phyloP scores from a whole-genome alignment of 805 yeast genomes.

The Sungouiella thailandica region DNA sequence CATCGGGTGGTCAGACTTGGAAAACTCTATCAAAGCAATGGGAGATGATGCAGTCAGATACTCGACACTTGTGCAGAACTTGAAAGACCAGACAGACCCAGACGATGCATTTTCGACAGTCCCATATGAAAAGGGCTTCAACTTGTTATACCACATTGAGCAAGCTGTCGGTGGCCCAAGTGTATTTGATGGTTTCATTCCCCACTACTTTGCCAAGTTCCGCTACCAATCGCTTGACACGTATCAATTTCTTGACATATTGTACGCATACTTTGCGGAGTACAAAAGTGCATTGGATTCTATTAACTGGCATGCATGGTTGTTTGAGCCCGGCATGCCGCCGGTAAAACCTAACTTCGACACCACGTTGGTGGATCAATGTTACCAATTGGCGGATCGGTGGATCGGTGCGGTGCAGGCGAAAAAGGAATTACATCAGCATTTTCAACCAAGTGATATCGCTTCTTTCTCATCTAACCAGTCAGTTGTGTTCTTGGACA shows the following conservation, averaged over 20 bases:
- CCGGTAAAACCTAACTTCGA: constrained; percentile 75
- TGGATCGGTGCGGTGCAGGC: constrained; percentile 48
- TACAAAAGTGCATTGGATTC: constrained; percentile 51
- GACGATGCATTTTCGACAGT: constrained; percentile 86
- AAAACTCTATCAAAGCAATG: constrained; percentile 61
- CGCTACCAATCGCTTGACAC: constrained; percentile 73
- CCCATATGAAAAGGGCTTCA: constrained; percentile 89
- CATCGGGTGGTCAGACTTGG: constrained; percentile 84
- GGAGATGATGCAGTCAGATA: constrained; percentile 48
- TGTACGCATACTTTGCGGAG: constrained; percentile 59
- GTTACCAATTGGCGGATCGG: constrained; percentile 56
- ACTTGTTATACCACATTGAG: constrained; percentile 72
- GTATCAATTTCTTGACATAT: constrained; percentile 69
- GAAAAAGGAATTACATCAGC: constrained; percentile 6
- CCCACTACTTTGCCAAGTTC: constrained; percentile 67
- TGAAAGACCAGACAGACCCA: constrained; percentile 70
- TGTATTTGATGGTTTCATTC: constrained; percentile 74
- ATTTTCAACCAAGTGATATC: constrained; percentile 49
- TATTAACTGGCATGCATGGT: constrained; percentile 85
- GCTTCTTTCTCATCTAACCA: constrained; percentile 65
- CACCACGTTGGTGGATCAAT: constrained; percentile 70
- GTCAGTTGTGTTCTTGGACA: constrained; percentile 71
- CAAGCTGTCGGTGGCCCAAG: constrained; percentile 57
- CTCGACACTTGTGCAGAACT: constrained; percentile 64
- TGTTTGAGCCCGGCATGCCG: constrained; percentile 80